These are phyloP conservation scores for Hypoxylon sp. DNA, from an alignment of 2,329 filamentous ascomycete species.

Conservation along the genomic window DNA sequence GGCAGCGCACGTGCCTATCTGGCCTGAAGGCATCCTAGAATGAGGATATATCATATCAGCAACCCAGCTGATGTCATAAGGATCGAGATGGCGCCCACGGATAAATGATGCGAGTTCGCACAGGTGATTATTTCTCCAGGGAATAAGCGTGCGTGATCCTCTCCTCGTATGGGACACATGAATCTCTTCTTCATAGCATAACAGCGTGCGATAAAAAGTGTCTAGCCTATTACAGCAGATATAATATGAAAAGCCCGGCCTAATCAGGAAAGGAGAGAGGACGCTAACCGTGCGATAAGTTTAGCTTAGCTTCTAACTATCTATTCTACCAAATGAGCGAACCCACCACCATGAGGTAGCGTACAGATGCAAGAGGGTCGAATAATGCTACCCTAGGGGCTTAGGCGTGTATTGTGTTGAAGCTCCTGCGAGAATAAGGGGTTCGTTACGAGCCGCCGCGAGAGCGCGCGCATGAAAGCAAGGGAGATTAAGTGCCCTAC, in stretches of 20 bases:
- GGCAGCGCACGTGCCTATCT: constrained; percentile 32
- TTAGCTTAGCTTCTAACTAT: constrained; percentile 9
- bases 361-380: constrained; percentile 1
- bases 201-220: background rate
- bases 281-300: constrained; percentile 3
- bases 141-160: constrained; percentile 17
- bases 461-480: constrained; percentile 33
- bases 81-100: constrained; percentile 22
- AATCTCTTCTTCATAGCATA: background rate
- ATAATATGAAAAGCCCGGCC: constrained; percentile 8
- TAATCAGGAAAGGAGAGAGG: constrained; percentile 14
- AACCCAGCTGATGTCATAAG: constrained; percentile 36
- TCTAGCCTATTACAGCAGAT: constrained; percentile 18
- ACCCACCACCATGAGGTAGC: constrained; percentile 2
- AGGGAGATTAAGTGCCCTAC: constrained; percentile 36
- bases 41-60: constrained; percentile 19
- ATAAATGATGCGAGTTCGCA: constrained; percentile 3
- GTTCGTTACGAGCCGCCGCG: constrained; percentile 20
- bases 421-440: constrained; percentile 40
- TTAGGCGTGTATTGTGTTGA: background rate
- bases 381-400: constrained; percentile 24
- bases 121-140: constrained; percentile 16
- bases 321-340: constrained; percentile 18
- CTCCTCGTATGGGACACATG: constrained; percentile 6
- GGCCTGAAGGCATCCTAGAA: background rate